Percentiles rank a stretch among this genome's conserved stretches.
phyloP scores from a whole-genome alignment of 2,329 filamentous ascomycete genomes.

The Pestalotiopsis sp. region DNA sequence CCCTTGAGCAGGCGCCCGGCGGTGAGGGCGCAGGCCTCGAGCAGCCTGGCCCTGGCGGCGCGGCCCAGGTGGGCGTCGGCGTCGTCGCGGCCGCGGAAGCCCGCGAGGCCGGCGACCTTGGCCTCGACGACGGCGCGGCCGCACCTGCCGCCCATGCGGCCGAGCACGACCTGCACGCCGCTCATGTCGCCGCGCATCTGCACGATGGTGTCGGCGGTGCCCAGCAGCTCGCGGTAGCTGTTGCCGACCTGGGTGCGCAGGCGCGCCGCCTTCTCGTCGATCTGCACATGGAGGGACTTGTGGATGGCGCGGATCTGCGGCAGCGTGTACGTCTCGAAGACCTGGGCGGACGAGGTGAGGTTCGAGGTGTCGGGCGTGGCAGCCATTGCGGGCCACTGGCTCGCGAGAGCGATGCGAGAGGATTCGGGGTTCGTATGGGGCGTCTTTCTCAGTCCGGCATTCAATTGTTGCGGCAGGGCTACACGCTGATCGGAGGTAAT shows the following conservation, averaged over 20 bases:
- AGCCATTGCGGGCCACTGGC: conserved; percentile 26
- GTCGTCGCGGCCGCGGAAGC: conserved; percentile 39
- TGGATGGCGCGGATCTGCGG: conserved; percentile 67
- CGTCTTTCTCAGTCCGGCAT: neutral
- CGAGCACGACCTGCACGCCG: conserved; percentile 70
- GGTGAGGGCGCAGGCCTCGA: conserved; percentile 54
- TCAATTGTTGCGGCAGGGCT: neutral
- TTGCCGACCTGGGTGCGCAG: conserved; percentile 66
- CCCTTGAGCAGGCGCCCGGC: conserved; percentile 52
- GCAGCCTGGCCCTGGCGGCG: conserved; percentile 49
- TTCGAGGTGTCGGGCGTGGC: conserved; percentile 45
- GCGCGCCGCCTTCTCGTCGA: conserved; percentile 64
- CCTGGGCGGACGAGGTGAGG: conserved; percentile 52
- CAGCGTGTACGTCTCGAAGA: conserved; percentile 61
- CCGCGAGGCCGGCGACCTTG: conserved; percentile 61
- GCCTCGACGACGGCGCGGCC: conserved; percentile 70
- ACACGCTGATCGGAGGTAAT: neutral
- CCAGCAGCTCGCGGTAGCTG: conserved; percentile 85
- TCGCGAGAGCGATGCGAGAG: neutral
- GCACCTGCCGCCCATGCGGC: conserved; percentile 74
- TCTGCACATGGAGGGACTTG: conserved; percentile 58
- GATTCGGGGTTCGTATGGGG: neutral
- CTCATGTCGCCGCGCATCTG: conserved; percentile 82
- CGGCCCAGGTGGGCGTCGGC: conserved; percentile 25
- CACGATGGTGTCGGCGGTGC: conserved; percentile 92